Evolutionary conservation across 495 filamentous ascomycete species (phyloP).

Genomic region (Aspergillus panamensis): DNA sequence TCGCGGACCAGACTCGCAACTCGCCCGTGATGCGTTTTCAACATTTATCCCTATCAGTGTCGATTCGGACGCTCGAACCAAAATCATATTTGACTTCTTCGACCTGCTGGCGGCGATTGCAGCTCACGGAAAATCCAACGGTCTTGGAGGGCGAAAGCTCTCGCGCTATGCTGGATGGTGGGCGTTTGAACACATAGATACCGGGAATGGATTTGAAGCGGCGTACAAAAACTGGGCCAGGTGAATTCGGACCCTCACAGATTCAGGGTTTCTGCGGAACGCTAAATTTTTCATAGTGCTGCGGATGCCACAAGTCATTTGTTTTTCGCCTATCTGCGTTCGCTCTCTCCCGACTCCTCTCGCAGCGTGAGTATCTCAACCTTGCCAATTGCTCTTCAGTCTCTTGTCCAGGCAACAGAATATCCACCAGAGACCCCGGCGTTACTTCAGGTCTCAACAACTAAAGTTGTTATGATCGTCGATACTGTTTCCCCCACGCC

Average conservation of each 20-base stretch:
- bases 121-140: constrained; percentile 87
- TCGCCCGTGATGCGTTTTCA: constrained; percentile 88
- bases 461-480: constrained; percentile 94
- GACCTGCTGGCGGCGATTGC: constrained; percentile 82
- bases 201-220: constrained; percentile 88
- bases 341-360: constrained; percentile 74
- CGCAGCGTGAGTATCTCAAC: constrained; percentile 71
- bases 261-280: constrained; percentile 2
- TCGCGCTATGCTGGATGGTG: constrained; percentile 97
- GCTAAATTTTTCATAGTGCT: constrained; percentile 53
- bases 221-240: constrained; percentile 83
- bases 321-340: constrained; percentile 96
- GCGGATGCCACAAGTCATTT: constrained; percentile 95
- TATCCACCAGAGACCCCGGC: constrained; percentile 83
- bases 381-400: constrained; percentile 85
- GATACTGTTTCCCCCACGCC: constrained; percentile 93
- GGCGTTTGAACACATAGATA: constrained; percentile 90
- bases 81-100: constrained; percentile 96
- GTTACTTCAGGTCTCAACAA: constrained; percentile 73
- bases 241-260: constrained; percentile 31
- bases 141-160: constrained; percentile 87
- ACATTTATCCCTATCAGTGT: constrained; percentile 95
- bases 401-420: constrained; percentile 86
- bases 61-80: constrained; percentile 78
- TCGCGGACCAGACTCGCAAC: constrained; percentile 67